Evolutionary conservation across 2,329 filamentous ascomycete genomes (phyloP).

Genomic region (Torrubiellomyces zombiae): DNA sequence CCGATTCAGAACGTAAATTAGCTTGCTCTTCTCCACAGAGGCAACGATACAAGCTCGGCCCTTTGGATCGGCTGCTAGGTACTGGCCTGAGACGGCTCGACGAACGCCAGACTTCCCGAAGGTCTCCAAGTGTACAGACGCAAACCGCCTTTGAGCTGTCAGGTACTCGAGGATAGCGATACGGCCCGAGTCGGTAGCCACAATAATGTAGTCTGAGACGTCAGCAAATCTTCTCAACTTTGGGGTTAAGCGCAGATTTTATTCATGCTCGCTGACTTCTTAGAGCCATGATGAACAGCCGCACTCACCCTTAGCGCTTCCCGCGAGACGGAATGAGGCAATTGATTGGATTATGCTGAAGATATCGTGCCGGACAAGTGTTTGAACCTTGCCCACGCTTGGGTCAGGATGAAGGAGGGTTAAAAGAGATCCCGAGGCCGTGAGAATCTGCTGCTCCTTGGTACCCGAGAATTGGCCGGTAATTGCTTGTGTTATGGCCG

Average conservation of each 20-base stretch:
- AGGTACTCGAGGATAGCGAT: slow-evolving; percentile 89
- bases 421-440: slow-evolving; percentile 76
- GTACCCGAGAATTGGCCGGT: slow-evolving; percentile 90
- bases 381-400: slow-evolving; percentile 67
- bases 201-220: slow-evolving; percentile 73
- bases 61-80: slow-evolving; percentile 86
- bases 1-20: slow-evolving; percentile 93
- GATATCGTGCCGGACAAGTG: slow-evolving; percentile 77
- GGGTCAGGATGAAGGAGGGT: slow-evolving; percentile 76
- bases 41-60: slow-evolving; percentile 87
- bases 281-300: too few relatives aligned
- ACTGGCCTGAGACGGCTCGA: slow-evolving; percentile 86
- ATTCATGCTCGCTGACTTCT: too few relatives aligned
- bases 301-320: slow-evolving; percentile 91
- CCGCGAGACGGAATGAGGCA: slow-evolving; percentile 77
- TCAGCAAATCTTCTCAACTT: slow-evolving; percentile 8
- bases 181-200: slow-evolving; percentile 86
- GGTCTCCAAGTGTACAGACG: slow-evolving; percentile 81
- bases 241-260: slow-evolving; percentile 15
- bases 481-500: slow-evolving; percentile 75
- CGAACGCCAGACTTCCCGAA: slow-evolving; percentile 94
- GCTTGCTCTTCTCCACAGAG: slow-evolving; percentile 94
- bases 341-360: slow-evolving; percentile 90
- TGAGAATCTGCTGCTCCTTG: slow-evolving; percentile 93
- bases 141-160: slow-evolving; percentile 73